These are phyloP conservation scores for Euphorbia peplus DNA, from an alignment of 345 rosid species.

Conservation along the genomic window DNA sequence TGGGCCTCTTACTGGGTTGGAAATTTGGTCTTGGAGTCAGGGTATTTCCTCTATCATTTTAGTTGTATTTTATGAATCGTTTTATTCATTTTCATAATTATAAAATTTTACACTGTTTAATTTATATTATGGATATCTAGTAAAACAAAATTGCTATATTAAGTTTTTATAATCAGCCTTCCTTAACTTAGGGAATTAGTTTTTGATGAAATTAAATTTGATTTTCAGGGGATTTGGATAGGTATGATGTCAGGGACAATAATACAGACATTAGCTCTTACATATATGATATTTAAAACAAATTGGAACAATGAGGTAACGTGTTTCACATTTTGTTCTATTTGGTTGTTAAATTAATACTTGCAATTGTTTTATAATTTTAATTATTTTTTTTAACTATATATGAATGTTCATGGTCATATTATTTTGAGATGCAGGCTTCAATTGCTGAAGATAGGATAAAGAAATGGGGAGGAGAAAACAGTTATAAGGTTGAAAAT, in stretches of 20 bases:
- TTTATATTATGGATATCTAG: background rate
- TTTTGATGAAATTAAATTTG: background rate
- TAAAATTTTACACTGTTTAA: too few relatives aligned
- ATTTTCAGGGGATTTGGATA: slow-evolving; percentile 22
- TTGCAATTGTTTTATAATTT: too few relatives aligned
- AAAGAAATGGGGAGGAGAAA: slow-evolving; percentile 57
- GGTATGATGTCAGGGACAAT: slow-evolving; percentile 28
- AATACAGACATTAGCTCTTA: slow-evolving; percentile 21
- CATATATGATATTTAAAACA: slow-evolving; percentile 20
- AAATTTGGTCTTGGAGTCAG: slow-evolving; percentile 43
- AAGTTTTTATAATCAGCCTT: too few relatives aligned
- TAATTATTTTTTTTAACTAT: background rate
- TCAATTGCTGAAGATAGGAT: slow-evolving; percentile 61
- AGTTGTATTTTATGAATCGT: too few relatives aligned
- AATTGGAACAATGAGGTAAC: slow-evolving; percentile 35
- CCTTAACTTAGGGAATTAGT: too few relatives aligned
- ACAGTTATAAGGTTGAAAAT: background rate
- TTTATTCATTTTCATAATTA: too few relatives aligned
- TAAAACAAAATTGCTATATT: too few relatives aligned
- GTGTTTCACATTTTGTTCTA: background rate
- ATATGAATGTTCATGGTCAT: background rate
- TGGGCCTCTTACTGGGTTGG: slow-evolving; percentile 57
- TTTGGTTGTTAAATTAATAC: too few relatives aligned
- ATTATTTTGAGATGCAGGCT: slow-evolving; percentile 42
- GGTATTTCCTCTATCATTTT: too few relatives aligned